phyloP scores from a whole-genome alignment of 176 grass and related monocot species.

The Areca catechu region DNA sequence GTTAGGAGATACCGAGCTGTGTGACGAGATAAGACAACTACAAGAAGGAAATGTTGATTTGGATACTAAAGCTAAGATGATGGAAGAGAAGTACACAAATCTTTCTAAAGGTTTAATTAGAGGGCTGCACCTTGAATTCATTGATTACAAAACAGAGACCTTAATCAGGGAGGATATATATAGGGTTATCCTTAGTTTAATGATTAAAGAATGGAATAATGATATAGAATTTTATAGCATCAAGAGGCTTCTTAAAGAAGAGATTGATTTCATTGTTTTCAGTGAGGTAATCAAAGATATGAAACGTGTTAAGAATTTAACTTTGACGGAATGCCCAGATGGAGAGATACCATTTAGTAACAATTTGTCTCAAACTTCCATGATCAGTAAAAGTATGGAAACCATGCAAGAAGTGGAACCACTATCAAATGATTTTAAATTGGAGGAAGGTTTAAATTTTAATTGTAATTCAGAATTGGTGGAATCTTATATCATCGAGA shows the following conservation, averaged over 20 bases:
- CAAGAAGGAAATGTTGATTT: constrained; percentile 17
- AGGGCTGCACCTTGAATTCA: neutral
- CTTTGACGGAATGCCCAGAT: no score
- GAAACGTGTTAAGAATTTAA: no score
- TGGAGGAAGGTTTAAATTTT: no score
- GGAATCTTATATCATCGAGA: constrained; percentile 21
- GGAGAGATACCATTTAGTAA: no score
- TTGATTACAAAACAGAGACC: constrained; percentile 8
- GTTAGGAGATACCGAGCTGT: neutral
- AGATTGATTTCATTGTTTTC: constrained; percentile 12
- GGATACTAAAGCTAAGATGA: constrained; percentile 21
- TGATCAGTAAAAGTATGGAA: no score
- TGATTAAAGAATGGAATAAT: constrained; percentile 9
- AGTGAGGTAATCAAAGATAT: constrained; percentile 19
- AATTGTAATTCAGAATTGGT: no score
- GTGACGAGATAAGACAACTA: constrained; percentile 15
- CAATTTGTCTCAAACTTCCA: no score
- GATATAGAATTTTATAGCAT: constrained; percentile 10
- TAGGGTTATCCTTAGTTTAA: constrained; percentile 1
- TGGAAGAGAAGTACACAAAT: constrained; percentile 14
- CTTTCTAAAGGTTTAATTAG: constrained; percentile 13
- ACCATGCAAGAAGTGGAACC: no score
- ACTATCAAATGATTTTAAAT: no score
- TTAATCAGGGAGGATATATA: constrained; percentile 12
- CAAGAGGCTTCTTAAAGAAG: constrained; percentile 23